Evolutionary conservation across 2,329 filamentous ascomycete species (phyloP).

Genomic region (Botrytis squamosa): DNA sequence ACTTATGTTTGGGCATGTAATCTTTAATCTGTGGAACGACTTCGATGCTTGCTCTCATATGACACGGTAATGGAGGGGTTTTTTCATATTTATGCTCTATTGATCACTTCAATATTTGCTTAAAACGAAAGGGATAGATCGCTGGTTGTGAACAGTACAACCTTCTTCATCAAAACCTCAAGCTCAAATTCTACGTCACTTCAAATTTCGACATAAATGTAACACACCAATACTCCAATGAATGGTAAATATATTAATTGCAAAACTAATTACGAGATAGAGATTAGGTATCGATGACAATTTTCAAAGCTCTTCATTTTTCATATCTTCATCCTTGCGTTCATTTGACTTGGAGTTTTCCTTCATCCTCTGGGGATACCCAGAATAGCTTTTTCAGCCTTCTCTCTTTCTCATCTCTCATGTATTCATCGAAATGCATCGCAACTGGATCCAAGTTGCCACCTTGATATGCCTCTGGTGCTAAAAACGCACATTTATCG

Average conservation of each 20-base stretch:
- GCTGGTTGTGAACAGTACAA: no score
- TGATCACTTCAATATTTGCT: background rate
- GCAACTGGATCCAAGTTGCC: slow-evolving; percentile 27
- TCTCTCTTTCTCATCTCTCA: slow-evolving; percentile 30
- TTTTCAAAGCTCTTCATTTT: background rate
- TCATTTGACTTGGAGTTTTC: slow-evolving; percentile 4
- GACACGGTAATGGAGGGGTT: rapidly evolving
- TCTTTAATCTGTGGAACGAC: background rate
- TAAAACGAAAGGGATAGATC: background rate
- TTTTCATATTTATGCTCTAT: background rate
- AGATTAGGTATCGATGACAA: background rate
- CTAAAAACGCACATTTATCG: slow-evolving; percentile 40
- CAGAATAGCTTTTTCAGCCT: slow-evolving; percentile 31
- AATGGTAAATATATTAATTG: background rate
- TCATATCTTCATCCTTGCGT: slow-evolving; percentile 7
- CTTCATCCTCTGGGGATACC: slow-evolving; percentile 17
- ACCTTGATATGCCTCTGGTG: slow-evolving; percentile 35
- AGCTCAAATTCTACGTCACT: background rate
- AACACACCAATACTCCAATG: no score
- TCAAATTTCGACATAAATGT: background rate
- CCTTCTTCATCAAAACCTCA: background rate
- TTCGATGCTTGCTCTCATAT: background rate
- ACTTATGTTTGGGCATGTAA: background rate
- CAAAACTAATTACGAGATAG: background rate
- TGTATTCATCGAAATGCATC: slow-evolving; percentile 27